These are phyloP conservation scores for Cadophora malorum DNA, from an alignment of 2,329 filamentous ascomycete species.

Conservation along the genomic window DNA sequence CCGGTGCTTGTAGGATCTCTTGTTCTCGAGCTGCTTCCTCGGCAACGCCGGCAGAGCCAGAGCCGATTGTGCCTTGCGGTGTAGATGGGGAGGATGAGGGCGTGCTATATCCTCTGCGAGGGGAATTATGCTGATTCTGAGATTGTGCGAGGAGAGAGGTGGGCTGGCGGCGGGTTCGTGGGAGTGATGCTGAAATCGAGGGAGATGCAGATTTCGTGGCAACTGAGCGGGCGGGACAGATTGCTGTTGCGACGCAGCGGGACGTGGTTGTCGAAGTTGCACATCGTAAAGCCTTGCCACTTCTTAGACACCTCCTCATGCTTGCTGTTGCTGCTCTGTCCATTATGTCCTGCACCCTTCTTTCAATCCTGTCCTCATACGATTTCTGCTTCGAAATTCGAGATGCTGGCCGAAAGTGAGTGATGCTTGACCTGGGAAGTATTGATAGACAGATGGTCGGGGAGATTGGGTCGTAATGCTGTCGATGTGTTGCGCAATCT, in stretches of 20 bases:
- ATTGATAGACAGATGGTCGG: background rate
- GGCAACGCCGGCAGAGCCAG: constrained; percentile 25
- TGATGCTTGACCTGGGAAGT: background rate
- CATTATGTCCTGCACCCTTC: constrained; percentile 15
- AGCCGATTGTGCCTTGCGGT: constrained; percentile 28
- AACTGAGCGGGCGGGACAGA: constrained; percentile 22
- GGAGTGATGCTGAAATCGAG: background rate
- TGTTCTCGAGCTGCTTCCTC: constrained; percentile 10
- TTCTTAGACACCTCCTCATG: constrained; percentile 26
- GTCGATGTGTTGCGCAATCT: background rate
- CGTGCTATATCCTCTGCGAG: constrained; percentile 27
- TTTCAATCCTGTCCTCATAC: background rate
- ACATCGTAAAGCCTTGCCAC: constrained; percentile 21
- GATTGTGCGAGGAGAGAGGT: background rate
- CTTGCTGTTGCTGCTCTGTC: constrained; percentile 27
- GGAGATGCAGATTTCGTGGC: constrained; percentile 1
- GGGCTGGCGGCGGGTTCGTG: background rate
- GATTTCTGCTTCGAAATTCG: background rate
- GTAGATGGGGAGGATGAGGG: constrained; percentile 6
- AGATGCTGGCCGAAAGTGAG: background rate
- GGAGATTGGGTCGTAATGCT: background rate
- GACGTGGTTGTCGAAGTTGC: background rate
- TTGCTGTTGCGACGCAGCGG: constrained; percentile 25
- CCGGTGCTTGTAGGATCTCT: constrained; percentile 50
- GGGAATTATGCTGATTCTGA: background rate